Base-by-base conservation (phyloP, 495 filamentous ascomycete genomes). In the Penicillium crystallinum region DNA sequence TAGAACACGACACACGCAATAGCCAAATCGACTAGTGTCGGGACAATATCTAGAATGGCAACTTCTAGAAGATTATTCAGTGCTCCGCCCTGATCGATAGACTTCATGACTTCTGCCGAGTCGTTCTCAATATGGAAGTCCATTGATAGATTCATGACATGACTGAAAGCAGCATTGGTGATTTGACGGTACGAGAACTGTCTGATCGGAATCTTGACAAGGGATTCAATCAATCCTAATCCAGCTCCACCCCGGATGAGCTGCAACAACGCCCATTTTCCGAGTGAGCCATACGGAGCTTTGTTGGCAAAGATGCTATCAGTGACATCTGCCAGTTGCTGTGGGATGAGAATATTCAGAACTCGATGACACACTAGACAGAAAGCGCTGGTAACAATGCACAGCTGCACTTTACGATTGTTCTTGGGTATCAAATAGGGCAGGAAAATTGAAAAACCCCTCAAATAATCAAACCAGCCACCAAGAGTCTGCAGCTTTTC, bases 361-460 rank as follows among this genome's bases (percentile, higher is more conserved):
- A 34, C 48, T 18, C 48, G 37, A 14, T 50, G 37, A 7, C 27
- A 41, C 8, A 6, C 27, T 34, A 50, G 5, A 39, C 48, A 50
- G 27, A 34, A 30, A 10, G 42, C 14, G n/a, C 37, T 50, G 4
- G n/a, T 18, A 6, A 76, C 58, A 42, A 83, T 72, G 18, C 77
- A 76, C 14, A 82, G 45, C 54, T 87, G 84, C 17, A 88, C 72
- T 11, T 61, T 54, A 34, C 63, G 77, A 52, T 76, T 72, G 41
- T 81, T 79, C 30, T 78, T 67, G 1, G 85, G 85, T 78, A 82
- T 83, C 29, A 88, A 66, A 60, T 83, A 82, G 7, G 82, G 83
- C 38, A 86, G 73, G 64, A 89, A 83, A 31, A 86, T 71, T 72
- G 43, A 40, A 35, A 65, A 66, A 21, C 39, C 21, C 22, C 42